Evolutionary conservation across 768 basidiomycete species (phyloP), one percentile per base, ranked within the genome.

Genomic region (Chlorophyllum brunneum): DNA sequence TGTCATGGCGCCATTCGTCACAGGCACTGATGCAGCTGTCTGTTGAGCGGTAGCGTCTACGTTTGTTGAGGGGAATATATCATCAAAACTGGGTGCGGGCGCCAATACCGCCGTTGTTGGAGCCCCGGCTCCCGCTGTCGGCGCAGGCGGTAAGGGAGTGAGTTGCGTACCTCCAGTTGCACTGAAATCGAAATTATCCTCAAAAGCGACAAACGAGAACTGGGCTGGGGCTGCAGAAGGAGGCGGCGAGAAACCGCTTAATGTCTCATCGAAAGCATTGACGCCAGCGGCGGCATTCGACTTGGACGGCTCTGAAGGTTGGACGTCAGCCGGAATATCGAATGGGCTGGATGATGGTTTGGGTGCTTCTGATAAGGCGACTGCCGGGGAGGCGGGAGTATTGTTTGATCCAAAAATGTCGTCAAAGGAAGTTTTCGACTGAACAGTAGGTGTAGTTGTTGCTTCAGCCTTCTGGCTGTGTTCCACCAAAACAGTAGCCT

Each of bases 231-330:
- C 56, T 9, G 78, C 60, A 8, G 67, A 58, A 7, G 66, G 61
- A 31, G 66, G 70, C 27, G 64, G 63, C 0, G 80, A 66, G 18
- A 80, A 68, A 55, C 78, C 81, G 15, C 82, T 79, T 62, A 92
- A 74, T 0, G 86, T 83, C 62, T 89, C 87, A 60, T 92, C 88
- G 58, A 91, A 88, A 45, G 80, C 88, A 56, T 74, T 82, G 1
- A 84, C 73, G 13, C 81, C 83, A 48, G 77, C 75, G 57, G 11
- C 61, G 57, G 44, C 24, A 44, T 29, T 47, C 33, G 44, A 4
- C 40, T 54, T 48, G 27, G 38, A 18, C 15, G 41, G 16, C 15
- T 34, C 34, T 2, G 44, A n/a, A 30, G 37, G 43, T 26, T 48
- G 29, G 15, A 22, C 27, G 20, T 45, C 15, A 3, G 6, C 33